These are phyloP conservation scores for Verticillium longisporum DNA, from an alignment of 2,329 filamentous ascomycete genomes.

Conservation along the genomic window DNA sequence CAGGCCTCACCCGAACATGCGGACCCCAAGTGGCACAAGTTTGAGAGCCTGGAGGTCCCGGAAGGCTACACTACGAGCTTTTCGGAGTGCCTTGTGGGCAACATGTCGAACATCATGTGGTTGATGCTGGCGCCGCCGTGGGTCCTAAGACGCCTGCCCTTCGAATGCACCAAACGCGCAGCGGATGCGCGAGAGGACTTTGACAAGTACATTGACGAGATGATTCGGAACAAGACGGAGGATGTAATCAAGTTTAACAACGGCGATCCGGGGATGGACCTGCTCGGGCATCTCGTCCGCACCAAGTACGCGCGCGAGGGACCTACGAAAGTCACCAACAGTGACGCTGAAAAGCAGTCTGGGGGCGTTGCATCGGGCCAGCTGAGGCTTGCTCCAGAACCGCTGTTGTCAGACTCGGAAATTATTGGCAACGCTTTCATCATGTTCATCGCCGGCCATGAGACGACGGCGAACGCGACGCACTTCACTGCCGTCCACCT, in stretches of 20 bases:
- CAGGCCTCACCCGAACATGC: constrained; percentile 39
- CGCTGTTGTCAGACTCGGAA: constrained; percentile 50
- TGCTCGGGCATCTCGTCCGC: constrained; percentile 44
- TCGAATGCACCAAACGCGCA: constrained; percentile 43
- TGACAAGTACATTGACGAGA: constrained; percentile 61
- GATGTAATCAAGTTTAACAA: constrained; percentile 25
- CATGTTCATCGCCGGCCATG: constrained; percentile 68
- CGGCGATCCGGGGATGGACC: constrained; percentile 40
- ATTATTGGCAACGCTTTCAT: constrained; percentile 68
- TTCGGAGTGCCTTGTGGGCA: constrained; percentile 50
- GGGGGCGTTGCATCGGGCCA: constrained; percentile 1
- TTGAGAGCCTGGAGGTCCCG: constrained; percentile 35
- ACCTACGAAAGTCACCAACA: constrained; percentile 1
- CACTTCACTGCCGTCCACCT: constrained; percentile 66
- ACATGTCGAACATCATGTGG: constrained; percentile 58
- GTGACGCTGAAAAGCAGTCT: constrained; percentile 6
- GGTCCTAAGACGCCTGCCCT: constrained; percentile 43
- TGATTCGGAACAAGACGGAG: constrained; percentile 54
- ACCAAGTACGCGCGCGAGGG: constrained; percentile 27
- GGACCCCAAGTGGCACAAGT: constrained; percentile 40
- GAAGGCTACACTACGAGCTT: constrained; percentile 59
- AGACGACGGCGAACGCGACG: constrained; percentile 70
- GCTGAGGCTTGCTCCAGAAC: constrained; percentile 15
- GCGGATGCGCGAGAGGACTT: constrained; percentile 55
- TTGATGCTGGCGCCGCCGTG: constrained; percentile 54